Base-by-base conservation (phyloP, 1,284 basidiomycete genomes). In the Apiotrichum gamsii region DNA sequence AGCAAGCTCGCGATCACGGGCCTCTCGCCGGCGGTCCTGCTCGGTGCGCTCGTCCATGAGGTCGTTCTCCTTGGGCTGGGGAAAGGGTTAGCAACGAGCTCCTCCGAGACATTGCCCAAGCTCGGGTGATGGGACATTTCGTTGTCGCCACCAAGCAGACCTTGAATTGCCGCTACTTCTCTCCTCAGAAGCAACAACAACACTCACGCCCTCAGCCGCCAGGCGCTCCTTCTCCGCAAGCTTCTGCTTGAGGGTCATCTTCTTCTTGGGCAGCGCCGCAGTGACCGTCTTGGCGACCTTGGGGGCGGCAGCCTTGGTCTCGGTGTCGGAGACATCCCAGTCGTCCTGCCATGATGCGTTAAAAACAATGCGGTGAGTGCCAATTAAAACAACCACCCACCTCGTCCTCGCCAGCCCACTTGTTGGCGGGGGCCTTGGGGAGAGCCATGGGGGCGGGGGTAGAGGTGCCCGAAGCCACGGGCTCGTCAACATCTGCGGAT, bases 261-360 rank as follows among this genome's bases (percentile, higher is more conserved):
- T 93, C 76, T 93, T 93, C 77, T 87, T 89, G 3, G 82, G 78
- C 2, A 85, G 82, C 18, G 83, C 81, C 36, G 75, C 76, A 0
- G 80, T 64, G 3, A 30, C 25, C 2, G 31, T 88, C 73, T 85
- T 85, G 2, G 82, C 79, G 11, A 83, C 79, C 19, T 83, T 79
- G 32, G 74, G 75, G 0, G 79, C 65, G 16, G 72, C 68, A 39
- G 42, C 43, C 47, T 81, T 78, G 52, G 78, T 75, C 55, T 82
- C 79, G 46, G 86, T 84, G n/a, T 84, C 84, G 5, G 86, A 87
- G 35, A 79, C 86, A 58, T 96, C 91, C 91, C 90, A 95, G 71
- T 93, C 89, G 67, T 88, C 90, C 86, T 93, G 49, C 13, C 21
- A n/a, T n/a, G n/a, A n/a, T n/a, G n/a, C n/a, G n/a, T n/a, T n/a